Evolutionary conservation across 192 early-diverging fungal species (phyloP).

Genomic region (Pilobolus umbonatus): DNA sequence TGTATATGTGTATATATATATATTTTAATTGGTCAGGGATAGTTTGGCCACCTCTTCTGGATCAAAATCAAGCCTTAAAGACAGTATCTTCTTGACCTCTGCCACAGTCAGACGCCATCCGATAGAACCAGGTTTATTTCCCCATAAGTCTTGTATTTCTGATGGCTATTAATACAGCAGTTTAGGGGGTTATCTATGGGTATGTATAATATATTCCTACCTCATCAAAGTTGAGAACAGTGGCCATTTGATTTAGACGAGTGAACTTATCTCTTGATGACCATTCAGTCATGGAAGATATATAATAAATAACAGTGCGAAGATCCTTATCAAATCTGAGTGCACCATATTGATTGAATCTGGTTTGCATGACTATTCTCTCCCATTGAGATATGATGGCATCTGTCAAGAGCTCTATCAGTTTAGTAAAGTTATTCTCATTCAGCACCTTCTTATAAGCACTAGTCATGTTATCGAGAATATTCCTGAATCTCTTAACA

Average conservation of each 20-base stretch:
- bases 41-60: conserved; percentile 50
- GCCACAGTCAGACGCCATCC: conserved; percentile 66
- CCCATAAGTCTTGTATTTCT: conserved; percentile 75
- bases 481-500: conserved; percentile 73
- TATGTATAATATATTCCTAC: conserved; percentile 29
- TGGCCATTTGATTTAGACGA: conserved; percentile 79
- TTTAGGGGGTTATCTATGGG: background rate
- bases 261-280: conserved; percentile 72
- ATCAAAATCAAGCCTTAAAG: conserved; percentile 62
- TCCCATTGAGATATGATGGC: conserved; percentile 81
- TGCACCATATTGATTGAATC: conserved; percentile 91
- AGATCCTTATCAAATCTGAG: conserved; percentile 93
- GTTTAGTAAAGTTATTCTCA: conserved; percentile 61
- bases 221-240: conserved; percentile 74
- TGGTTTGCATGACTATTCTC: conserved; percentile 73
- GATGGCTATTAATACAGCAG: conserved; percentile 29
- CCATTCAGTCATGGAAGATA: conserved; percentile 56
- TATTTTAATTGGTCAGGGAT: conserved; percentile 13
- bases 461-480: conserved; percentile 45
- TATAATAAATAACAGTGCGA: conserved; percentile 61
- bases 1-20: background rate
- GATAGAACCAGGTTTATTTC: conserved; percentile 53
- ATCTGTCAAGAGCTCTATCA: conserved; percentile 63
- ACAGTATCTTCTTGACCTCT: conserved; percentile 64
- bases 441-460: conserved; percentile 52